phyloP scores from a whole-genome alignment of 441 rosid species.

The Pelargonium citronellum region DNA sequence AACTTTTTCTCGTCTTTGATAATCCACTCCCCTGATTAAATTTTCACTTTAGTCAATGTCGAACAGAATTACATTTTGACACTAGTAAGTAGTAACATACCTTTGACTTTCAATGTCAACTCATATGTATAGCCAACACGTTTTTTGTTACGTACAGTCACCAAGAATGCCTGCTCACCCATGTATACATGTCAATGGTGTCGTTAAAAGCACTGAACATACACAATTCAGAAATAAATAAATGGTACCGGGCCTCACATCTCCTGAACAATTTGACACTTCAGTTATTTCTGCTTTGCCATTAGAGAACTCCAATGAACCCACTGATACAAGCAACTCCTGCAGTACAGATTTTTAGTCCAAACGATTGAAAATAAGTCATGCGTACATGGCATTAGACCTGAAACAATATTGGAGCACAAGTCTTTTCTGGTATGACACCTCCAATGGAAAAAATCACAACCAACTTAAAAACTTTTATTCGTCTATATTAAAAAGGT shows the following conservation, averaged over 20 bases:
- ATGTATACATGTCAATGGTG: slow-evolving; percentile 7
- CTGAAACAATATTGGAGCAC: neutral
- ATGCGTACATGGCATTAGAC: neutral
- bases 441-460: slow-evolving; percentile 2
- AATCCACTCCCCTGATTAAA: slow-evolving; percentile 67
- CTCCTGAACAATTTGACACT: slow-evolving; percentile 65
- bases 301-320: slow-evolving; percentile 53
- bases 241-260: slow-evolving; percentile 43
- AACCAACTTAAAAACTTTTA: neutral
- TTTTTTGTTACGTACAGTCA: slow-evolving; percentile 83
- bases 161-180: slow-evolving; percentile 60
- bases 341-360: slow-evolving; percentile 16
- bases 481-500: neutral
- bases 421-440: neutral
- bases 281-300: slow-evolving; percentile 69
- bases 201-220: neutral
- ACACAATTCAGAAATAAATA: no score
- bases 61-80: neutral
- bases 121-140: slow-evolving; percentile 79
- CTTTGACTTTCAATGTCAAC: slow-evolving; percentile 66
- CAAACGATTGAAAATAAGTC: neutral
- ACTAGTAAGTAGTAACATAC: slow-evolving; percentile 22
- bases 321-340: slow-evolving; percentile 67
- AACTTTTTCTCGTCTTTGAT: slow-evolving; percentile 49
- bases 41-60: slow-evolving; percentile 11